Percentiles rank a stretch among this genome's conserved stretches.
Evolutionary conservation across 2,329 filamentous ascomycete genomes (phyloP).

Genomic region (Chaetomiaceae sp.): DNA sequence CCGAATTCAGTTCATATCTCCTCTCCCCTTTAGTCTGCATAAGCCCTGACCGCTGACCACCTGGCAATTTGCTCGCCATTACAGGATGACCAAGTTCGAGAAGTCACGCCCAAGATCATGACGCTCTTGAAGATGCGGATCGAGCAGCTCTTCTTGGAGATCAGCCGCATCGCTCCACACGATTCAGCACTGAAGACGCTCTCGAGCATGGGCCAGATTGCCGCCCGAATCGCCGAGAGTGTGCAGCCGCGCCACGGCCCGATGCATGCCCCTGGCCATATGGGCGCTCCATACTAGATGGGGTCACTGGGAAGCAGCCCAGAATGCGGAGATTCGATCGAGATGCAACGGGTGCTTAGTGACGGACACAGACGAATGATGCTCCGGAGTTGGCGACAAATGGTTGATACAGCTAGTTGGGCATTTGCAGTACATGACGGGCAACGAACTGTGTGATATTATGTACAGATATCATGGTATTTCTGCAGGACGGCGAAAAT

Average conservation of each 20-base stretch:
- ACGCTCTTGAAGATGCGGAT: conserved; percentile 45
- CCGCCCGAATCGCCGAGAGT: conserved; percentile 20
- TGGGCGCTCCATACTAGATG: conserved; percentile 13
- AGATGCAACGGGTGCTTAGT: no score
- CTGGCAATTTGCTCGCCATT: conserved; percentile 27
- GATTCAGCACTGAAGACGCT: conserved; percentile 45
- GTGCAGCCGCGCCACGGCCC: conserved; percentile 17
- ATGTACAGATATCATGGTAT: no score
- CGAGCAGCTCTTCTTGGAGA: conserved; percentile 46
- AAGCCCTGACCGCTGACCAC: conserved; percentile 7
- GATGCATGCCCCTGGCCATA: conserved; percentile 13
- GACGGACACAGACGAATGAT: no score
- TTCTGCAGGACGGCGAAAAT: no score
- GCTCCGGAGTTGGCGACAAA: no score
- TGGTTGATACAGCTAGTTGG: no score
- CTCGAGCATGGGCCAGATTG: conserved; percentile 34
- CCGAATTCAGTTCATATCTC: conserved; percentile 20
- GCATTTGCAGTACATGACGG: no score
- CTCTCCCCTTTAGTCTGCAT: not conserved
- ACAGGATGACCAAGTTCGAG: conserved; percentile 49
- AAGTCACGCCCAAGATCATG: conserved; percentile 53
- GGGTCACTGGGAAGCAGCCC: no score
- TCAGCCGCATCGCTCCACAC: conserved; percentile 41
- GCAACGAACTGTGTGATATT: no score
- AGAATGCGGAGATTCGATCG: no score